These are phyloP conservation scores for Chaetomium strumarium DNA, from an alignment of 2,329 filamentous ascomycete species.

Conservation along the genomic window DNA sequence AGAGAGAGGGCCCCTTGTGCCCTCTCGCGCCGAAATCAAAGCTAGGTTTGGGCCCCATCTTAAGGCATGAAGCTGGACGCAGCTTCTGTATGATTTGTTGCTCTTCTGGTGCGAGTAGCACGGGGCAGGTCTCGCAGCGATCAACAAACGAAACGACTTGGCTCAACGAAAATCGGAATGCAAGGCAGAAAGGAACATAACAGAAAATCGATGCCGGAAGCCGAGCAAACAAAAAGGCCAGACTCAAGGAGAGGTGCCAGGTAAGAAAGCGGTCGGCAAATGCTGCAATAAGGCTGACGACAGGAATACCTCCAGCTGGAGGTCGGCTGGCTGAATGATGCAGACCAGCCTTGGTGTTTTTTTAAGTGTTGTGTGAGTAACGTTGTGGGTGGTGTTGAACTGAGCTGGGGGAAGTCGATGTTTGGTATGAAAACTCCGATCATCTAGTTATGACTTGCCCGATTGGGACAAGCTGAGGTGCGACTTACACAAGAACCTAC, in stretches of 20 bases:
- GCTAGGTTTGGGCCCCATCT: neutral
- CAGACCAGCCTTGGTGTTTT: neutral
- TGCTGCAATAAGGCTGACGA: conserved; percentile 5
- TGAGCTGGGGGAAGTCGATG: neutral
- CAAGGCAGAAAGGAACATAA: too few species aligned
- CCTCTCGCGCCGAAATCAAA: neutral
- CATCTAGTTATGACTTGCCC: neutral
- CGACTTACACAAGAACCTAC: neutral
- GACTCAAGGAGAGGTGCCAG: neutral
- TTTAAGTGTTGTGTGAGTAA: too few species aligned
- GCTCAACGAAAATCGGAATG: neutral
- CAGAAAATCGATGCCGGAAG: neutral
- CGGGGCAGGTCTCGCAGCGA: too few species aligned
- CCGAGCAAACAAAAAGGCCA: neutral
- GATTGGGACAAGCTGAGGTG: neutral
- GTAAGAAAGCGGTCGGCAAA: neutral
- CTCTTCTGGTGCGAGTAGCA: too few species aligned
- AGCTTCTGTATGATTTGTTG: too few species aligned
- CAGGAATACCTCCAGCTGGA: neutral
- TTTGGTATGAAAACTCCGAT: neutral
- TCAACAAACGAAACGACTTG: neutral
- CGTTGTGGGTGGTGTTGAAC: too few species aligned
- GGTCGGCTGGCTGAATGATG: neutral
- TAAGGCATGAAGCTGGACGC: neutral
- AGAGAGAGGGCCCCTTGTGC: conserved; percentile 5